Evolutionary conservation across 2,329 filamentous ascomycete genomes (phyloP).

Genomic region (Claviceps arundinis): DNA sequence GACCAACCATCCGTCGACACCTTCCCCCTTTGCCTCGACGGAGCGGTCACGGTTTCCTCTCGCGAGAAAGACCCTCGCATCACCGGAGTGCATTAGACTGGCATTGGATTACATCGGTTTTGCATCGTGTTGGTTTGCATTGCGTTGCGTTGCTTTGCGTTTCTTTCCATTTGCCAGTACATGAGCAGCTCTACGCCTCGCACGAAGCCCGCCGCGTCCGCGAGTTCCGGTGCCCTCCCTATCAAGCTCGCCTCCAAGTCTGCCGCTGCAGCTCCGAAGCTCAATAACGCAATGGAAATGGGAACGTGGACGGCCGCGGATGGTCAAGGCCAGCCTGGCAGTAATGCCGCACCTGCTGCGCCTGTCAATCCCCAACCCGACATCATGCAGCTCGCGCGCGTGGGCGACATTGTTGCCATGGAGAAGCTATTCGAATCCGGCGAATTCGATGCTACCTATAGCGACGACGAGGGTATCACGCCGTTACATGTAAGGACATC

Average conservation of each 20-base stretch:
- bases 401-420: constrained; percentile 77
- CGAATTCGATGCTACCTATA: constrained; percentile 69
- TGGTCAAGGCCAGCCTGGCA: constrained; percentile 3
- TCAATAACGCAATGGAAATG: constrained; percentile 45
- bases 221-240: constrained; percentile 23
- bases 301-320: constrained; percentile 31
- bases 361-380: constrained; percentile 44
- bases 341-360: neutral
- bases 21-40: neutral
- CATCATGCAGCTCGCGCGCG: constrained; percentile 86
- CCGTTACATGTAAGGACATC: constrained; percentile 65
- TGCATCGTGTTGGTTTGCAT: no score
- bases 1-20: neutral
- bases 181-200: constrained; percentile 30
- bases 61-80: no score
- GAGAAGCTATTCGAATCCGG: constrained; percentile 79
- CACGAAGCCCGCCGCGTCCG: constrained; percentile 23
- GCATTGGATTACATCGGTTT: no score
- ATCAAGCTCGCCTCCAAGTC: constrained; percentile 43
- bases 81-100: no score
- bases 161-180: neutral
- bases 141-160: neutral
- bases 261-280: constrained; percentile 37
- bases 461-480: constrained; percentile 87
- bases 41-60: neutral